Evolutionary conservation across 2,329 filamentous ascomycete genomes (phyloP).

Genomic region (Rhinocladiella mackenziei): DNA sequence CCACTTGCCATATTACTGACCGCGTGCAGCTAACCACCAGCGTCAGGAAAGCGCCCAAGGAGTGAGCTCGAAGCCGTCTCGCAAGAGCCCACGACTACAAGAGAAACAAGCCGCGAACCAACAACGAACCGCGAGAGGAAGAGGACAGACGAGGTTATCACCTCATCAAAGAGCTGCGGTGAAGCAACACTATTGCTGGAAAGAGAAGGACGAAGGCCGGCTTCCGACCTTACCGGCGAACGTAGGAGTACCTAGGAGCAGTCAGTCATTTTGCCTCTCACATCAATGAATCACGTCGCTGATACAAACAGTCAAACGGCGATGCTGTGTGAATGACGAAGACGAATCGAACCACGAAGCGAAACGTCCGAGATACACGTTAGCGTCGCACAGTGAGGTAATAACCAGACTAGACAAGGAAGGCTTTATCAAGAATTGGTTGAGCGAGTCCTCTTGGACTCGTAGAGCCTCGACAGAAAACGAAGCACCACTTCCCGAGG

Average conservation of each 20-base stretch:
- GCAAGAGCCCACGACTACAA: conserved; percentile 6
- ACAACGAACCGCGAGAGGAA: conserved; percentile 6
- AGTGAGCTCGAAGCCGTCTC: background rate
- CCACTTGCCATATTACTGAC: conserved; percentile 3
- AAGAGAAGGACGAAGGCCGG: conserved; percentile 9
- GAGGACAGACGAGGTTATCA: conserved; percentile 5
- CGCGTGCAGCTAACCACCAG: conserved; percentile 1
- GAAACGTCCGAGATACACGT: conserved; percentile 7
- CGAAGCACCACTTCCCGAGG: conserved; percentile 1
- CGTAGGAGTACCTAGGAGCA: conserved; percentile 7
- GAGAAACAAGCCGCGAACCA: conserved; percentile 10
- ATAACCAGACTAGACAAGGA: conserved; percentile 9
- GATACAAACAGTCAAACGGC: conserved; percentile 8
- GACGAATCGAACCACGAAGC: conserved; percentile 7
- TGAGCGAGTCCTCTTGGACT: conserved; percentile 10
- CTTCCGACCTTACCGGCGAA: background rate
- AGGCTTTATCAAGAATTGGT: conserved; percentile 14
- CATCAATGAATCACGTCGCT: conserved; percentile 1
- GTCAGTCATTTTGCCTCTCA: conserved; percentile 2
- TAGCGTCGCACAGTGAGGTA: conserved; percentile 1
- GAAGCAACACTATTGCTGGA: conserved; percentile 1
- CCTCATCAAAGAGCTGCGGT: conserved; percentile 3
- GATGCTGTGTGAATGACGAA: conserved; percentile 1
- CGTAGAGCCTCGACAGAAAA: conserved; percentile 5
- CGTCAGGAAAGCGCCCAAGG: background rate